phyloP scores from a whole-genome alignment of 1,284 basidiomycete species.

The Moesziomyces parantarcticus region DNA sequence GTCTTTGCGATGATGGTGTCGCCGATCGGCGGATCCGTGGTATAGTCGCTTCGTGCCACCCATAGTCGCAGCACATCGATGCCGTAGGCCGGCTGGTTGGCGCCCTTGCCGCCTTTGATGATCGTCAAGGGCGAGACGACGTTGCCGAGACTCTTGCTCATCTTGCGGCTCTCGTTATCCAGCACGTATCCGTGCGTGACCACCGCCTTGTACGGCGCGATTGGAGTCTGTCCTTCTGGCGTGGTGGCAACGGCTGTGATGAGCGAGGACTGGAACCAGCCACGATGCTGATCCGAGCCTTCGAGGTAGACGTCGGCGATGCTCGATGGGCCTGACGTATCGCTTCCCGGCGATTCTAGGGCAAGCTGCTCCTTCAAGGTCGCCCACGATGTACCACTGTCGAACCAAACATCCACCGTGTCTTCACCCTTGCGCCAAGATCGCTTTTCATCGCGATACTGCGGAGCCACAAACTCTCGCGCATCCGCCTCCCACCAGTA shows the following conservation, averaged over 20 bases:
- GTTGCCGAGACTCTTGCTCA: constrained; percentile 98
- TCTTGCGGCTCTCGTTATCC: constrained; percentile 90
- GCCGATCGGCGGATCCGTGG: constrained; percentile 87
- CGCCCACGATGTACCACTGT: constrained; percentile 95
- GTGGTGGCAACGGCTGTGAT: constrained; percentile 79
- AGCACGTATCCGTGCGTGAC: constrained; percentile 98
- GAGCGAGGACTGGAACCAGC: constrained; percentile 98
- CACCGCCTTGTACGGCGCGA: constrained; percentile 79
- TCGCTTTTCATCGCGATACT: constrained; percentile 32
- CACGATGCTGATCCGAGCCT: constrained; percentile 96
- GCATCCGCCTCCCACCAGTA: constrained; percentile 93
- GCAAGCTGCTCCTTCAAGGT: constrained; percentile 72
- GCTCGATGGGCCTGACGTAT: not conserved
- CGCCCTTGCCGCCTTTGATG: constrained; percentile 76
- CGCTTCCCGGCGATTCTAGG: not conserved
- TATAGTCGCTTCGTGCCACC: constrained; percentile 91
- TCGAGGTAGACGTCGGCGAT: constrained; percentile 91
- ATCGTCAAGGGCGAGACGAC: constrained; percentile 85
- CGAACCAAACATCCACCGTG: constrained; percentile 99
- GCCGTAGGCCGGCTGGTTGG: constrained; percentile 81
- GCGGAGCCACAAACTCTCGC: constrained; percentile 75
- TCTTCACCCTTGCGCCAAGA: constrained; percentile 75
- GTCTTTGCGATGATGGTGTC: constrained; percentile 81
- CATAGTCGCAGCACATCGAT: constrained; percentile 89
- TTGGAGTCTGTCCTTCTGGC: constrained; percentile 47